A percentile compares a stretch with the other conserved stretches of the same genome.
phyloP scores from a whole-genome alignment of 2,329 filamentous ascomycete genomes.

The Juglanconis juglandina region DNA sequence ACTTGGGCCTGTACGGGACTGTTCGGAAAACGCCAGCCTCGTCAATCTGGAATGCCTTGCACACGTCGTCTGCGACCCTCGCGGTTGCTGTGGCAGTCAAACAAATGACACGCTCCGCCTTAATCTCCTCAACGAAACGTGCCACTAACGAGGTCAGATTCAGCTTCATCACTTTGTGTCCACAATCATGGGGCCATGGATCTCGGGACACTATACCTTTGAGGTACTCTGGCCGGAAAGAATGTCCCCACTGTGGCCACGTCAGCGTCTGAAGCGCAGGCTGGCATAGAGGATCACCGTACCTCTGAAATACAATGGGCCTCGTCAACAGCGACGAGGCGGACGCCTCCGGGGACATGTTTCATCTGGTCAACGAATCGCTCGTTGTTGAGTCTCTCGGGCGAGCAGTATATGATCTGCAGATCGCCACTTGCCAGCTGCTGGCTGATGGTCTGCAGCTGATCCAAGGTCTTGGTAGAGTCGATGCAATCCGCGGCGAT shows the following conservation, averaged over 20 bases:
- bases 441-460: conserved; percentile 36
- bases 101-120: conserved; percentile 57
- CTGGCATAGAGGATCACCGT: not conserved
- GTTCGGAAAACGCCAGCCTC: conserved; percentile 53
- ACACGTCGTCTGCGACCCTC: conserved; percentile 52
- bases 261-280: conserved; percentile 9
- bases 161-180: not conserved
- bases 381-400: conserved; percentile 60
- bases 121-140: conserved; percentile 52
- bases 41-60: conserved; percentile 48
- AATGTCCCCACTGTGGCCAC: conserved; percentile 41
- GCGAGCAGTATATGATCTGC: conserved; percentile 55
- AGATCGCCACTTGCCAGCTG: conserved; percentile 43
- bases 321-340: conserved; percentile 56
- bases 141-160: conserved; percentile 36
- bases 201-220: conserved; percentile 32
- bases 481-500: conserved; percentile 54
- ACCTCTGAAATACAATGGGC: conserved; percentile 56
- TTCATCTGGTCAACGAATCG: conserved; percentile 55
- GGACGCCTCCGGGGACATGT: conserved; percentile 50
- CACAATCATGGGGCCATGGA: conserved; percentile 21
- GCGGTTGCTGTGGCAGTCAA: conserved; percentile 59
- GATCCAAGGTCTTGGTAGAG: conserved; percentile 50
- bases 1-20: conserved; percentile 57
- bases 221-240: conserved; percentile 48